Base-by-base conservation (phyloP, 345 rosid species). In the Eucalyptus brandiana region DNA sequence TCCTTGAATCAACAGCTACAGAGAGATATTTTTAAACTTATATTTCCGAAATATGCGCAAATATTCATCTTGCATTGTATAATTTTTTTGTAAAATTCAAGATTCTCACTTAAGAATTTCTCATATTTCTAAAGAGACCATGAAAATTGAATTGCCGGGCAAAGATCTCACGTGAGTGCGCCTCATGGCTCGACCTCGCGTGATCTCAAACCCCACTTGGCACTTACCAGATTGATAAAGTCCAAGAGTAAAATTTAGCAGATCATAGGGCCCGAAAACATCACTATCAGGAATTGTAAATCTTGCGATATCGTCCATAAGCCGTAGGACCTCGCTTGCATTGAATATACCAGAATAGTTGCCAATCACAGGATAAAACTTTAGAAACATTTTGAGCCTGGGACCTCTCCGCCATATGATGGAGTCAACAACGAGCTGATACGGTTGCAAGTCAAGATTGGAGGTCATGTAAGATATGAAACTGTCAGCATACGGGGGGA, bases 211-310 rank as follows among this genome's bases (percentile, higher is more conserved):
- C 34, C 19, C 11, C 60, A 2, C 15, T 26, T 1, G 87, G 87
- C 81, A 91, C 89, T 34, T 93, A 95, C 97, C 91, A 6, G 86
- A 32, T 32, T 48, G 81, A 87, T 95, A 96, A 87, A 90, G 91
- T 89, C 94, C 94, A 1, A 86, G 90, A 21, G 91, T 86, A 87
- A 94, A 94, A 81, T 86, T 47, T 40, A 94, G 88, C 89, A 95
- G 87, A 90, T 94, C 96, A 87, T 95, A 94, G 2, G 97, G 96
- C 50, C 96, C 95, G 89, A 91, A 94, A 28, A 58, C 60, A 88
- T 93, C 95, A 87, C 8, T 89, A 7, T 80, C 6, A 28, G 37
- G 42, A 11, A 94, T 86, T 5, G 58, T 3, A 69, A 91, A 94
- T 37, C 91, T 92, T 67, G 94, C 93, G 86, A 94, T 85, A 88